These are phyloP conservation scores for Metschnikowia aberdeeniae DNA, from an alignment of 805 yeast species.

Conservation along the genomic window DNA sequence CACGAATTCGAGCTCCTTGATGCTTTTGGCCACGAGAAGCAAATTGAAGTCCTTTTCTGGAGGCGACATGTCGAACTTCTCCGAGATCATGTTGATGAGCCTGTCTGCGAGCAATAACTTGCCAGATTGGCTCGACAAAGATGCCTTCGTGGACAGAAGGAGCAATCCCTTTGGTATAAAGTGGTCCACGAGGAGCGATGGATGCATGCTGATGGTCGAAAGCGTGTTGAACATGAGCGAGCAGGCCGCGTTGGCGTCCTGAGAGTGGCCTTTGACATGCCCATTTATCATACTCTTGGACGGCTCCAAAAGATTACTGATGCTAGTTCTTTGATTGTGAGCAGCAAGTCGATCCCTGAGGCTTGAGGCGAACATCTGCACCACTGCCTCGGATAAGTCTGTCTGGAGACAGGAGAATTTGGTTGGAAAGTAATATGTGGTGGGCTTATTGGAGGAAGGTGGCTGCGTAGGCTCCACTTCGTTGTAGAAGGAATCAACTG, in stretches of 20 bases:
- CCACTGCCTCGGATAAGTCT: constrained; percentile 30
- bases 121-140: constrained; percentile 51
- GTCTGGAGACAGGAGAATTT: constrained; percentile 30
- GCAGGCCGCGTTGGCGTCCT: constrained; percentile 16
- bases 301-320: constrained; percentile 32
- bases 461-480: neutral
- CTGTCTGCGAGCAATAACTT: constrained; percentile 55
- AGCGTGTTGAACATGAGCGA: constrained; percentile 44
- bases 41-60: constrained; percentile 17
- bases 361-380: constrained; percentile 28
- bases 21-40: constrained; percentile 52
- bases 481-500: constrained; percentile 5
- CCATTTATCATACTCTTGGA: constrained; percentile 10
- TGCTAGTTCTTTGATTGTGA: constrained; percentile 29
- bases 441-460: constrained; percentile 2
- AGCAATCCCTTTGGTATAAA: constrained; percentile 68
- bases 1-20: constrained; percentile 70
- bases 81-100: constrained; percentile 36
- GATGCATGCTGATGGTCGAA: constrained; percentile 55
- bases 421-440: constrained; percentile 35
- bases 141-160: constrained; percentile 59
- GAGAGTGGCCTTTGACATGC: neutral
- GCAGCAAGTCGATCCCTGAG: constrained; percentile 21
- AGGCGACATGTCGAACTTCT: constrained; percentile 13
- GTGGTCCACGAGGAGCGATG: constrained; percentile 70